Conservation (phyloP, 1,284 basidiomycete species). For the Naganishia albida region DNA sequence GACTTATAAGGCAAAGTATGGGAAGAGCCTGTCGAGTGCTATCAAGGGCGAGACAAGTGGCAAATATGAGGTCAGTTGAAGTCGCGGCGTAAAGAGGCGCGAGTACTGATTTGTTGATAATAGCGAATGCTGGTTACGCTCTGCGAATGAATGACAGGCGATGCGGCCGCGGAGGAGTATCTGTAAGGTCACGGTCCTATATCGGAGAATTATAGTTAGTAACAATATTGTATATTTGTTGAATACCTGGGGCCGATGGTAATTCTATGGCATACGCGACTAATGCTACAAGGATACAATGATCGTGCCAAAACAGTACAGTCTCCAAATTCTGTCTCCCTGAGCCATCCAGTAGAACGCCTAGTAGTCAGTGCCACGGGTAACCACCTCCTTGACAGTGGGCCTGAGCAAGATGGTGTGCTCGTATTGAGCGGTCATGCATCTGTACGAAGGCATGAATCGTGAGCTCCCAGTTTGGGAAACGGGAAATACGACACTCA, state of each 20-base stretch:
- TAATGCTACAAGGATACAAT: background rate
- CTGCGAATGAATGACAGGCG: too few species aligned
- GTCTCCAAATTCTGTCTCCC: background rate
- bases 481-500: background rate
- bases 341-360: slow-evolving; percentile 18
- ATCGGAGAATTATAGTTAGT: too few species aligned
- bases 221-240: too few species aligned
- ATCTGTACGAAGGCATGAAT: slow-evolving; percentile 54
- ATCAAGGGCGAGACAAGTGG: slow-evolving; percentile 54
- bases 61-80: slow-evolving; percentile 47
- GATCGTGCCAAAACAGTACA: background rate
- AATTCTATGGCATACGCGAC: too few species aligned
- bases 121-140: too few species aligned
- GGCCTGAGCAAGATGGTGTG: slow-evolving; percentile 90
- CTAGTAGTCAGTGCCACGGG: slow-evolving; percentile 87
- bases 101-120: background rate
- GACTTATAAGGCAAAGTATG: slow-evolving; percentile 47
- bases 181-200: too few species aligned
- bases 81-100: too few species aligned
- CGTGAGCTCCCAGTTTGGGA: background rate
- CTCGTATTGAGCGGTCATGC: slow-evolving; percentile 95
- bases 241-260: too few species aligned
- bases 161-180: too few species aligned
- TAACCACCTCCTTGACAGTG: slow-evolving; percentile 92
- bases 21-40: slow-evolving; percentile 41